A percentile compares a stretch with the other conserved stretches of the same genome.
Conservation (phyloP, 805 yeast species). For the Metschnikowia santaceciliae region DNA sequence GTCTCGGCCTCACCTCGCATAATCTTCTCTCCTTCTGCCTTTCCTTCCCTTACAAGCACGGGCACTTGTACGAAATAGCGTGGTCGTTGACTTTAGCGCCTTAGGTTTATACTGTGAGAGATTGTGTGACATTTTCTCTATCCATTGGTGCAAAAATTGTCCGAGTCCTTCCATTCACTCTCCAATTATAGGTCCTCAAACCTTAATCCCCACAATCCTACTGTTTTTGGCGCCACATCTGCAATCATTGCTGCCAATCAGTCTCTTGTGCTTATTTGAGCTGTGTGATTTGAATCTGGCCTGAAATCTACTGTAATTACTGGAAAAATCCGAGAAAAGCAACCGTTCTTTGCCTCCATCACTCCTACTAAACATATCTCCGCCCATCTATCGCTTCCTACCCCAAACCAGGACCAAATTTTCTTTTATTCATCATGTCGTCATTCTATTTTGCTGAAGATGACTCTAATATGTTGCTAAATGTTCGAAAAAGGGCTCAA, state of each 20-base stretch:
- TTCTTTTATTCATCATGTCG: background rate
- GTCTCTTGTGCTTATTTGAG: too few species aligned
- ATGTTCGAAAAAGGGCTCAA: background rate
- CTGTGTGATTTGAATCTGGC: too few species aligned
- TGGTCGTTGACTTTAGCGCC: background rate
- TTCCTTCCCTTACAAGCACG: background rate
- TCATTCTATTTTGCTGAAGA: conserved; percentile 16
- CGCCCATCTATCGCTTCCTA: too few species aligned
- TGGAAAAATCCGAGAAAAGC: too few species aligned
- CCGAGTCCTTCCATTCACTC: background rate
- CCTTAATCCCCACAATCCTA: background rate
- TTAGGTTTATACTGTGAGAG: background rate
- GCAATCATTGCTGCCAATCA: too few species aligned
- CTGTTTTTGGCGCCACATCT: too few species aligned
- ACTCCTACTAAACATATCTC: too few species aligned
- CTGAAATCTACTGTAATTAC: too few species aligned
- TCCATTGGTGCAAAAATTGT: background rate
- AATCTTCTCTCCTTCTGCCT: background rate
- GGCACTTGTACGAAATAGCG: background rate
- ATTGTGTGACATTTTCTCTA: background rate
- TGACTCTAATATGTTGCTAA: conserved; percentile 4
- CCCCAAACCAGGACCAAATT: too few species aligned
- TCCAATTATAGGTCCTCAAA: background rate
- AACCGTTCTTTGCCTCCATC: background rate
- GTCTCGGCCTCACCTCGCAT: conserved; percentile 1